These are phyloP conservation scores for Daldinia loculata DNA, from an alignment of 495 filamentous ascomycete species.

Conservation along the genomic window DNA sequence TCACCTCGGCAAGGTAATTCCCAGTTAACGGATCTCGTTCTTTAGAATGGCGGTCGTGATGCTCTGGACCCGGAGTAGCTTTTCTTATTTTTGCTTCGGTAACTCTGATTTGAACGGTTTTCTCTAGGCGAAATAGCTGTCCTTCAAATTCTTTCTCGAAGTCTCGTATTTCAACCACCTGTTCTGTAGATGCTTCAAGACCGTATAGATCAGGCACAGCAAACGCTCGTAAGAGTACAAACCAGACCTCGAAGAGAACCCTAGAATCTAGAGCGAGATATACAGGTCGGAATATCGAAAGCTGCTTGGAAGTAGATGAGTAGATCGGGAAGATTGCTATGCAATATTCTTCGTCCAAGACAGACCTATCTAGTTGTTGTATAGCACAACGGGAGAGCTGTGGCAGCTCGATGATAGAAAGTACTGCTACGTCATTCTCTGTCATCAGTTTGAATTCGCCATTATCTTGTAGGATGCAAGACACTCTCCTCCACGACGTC, in stretches of 20 bases:
- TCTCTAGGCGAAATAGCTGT: slow-evolving; percentile 67
- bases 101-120: slow-evolving; percentile 62
- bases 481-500: slow-evolving; percentile 81
- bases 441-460: slow-evolving; percentile 91
- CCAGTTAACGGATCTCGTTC: slow-evolving; percentile 53
- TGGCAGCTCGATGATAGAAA: slow-evolving; percentile 86
- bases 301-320: slow-evolving; percentile 67
- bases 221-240: slow-evolving; percentile 90
- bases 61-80: slow-evolving; percentile 42
- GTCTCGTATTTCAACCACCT: slow-evolving; percentile 53
- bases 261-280: slow-evolving; percentile 89
- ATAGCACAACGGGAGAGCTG: slow-evolving; percentile 89
- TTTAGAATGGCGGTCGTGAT: slow-evolving; percentile 47
- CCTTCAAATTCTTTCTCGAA: slow-evolving; percentile 50
- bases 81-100: slow-evolving; percentile 66
- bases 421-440: slow-evolving; percentile 78
- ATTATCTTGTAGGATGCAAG: slow-evolving; percentile 94
- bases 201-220: slow-evolving; percentile 93
- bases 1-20: slow-evolving; percentile 89
- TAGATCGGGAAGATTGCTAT: slow-evolving; percentile 91
- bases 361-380: slow-evolving; percentile 88
- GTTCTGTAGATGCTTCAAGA: slow-evolving; percentile 48
- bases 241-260: slow-evolving; percentile 95
- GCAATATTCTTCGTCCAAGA: slow-evolving; percentile 92
- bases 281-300: slow-evolving; percentile 73